Evolutionary conservation across 73 alveolate species (phyloP).

Genomic region (Strombidium stylifer): DNA sequence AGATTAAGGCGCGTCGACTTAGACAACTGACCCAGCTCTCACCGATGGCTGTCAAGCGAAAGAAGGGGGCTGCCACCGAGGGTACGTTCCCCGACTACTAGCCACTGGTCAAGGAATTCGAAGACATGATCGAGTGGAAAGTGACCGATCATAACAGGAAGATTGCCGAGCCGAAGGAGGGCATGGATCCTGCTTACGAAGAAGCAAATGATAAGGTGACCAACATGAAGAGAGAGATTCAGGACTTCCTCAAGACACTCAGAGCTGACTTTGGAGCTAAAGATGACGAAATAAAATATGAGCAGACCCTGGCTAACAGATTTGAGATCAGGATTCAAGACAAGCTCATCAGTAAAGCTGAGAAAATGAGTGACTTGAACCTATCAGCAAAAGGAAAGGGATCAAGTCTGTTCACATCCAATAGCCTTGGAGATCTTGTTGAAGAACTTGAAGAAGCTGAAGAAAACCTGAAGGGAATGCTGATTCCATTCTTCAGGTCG

Average conservation of each 20-base stretch:
- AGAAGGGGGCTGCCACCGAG: not conserved
- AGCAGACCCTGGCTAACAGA: conserved; percentile 11
- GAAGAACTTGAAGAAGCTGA: conserved; percentile 66
- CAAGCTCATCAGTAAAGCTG: conserved; percentile 30
- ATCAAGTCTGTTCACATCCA: conserved; percentile 61
- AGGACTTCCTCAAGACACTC: conserved; percentile 39
- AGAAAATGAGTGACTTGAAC: conserved; percentile 29
- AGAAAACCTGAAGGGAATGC: conserved; percentile 49
- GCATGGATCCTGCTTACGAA: conserved; percentile 62
- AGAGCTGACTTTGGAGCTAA: conserved; percentile 32
- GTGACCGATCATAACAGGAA: conserved; percentile 24
- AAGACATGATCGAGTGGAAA: conserved; percentile 55
- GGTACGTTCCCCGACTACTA: conserved; percentile 31
- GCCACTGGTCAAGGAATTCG: conserved; percentile 55
- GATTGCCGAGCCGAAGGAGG: conserved; percentile 62
- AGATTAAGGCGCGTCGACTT: conserved; percentile 31
- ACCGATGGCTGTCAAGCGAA: not conserved
- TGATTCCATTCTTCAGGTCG: conserved; percentile 51
- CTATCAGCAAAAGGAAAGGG: conserved; percentile 65
- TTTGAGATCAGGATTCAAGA: conserved; percentile 78
- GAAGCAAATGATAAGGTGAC: conserved; percentile 51
- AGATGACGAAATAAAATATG: not conserved
- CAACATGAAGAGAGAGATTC: conserved; percentile 32
- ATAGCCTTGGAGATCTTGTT: conserved; percentile 49
- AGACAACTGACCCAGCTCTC: not conserved